Percentiles rank a stretch among this genome's conserved stretches.
phyloP scores from a whole-genome alignment of 1,284 basidiomycete species.

The Neolentinus lepideus region DNA sequence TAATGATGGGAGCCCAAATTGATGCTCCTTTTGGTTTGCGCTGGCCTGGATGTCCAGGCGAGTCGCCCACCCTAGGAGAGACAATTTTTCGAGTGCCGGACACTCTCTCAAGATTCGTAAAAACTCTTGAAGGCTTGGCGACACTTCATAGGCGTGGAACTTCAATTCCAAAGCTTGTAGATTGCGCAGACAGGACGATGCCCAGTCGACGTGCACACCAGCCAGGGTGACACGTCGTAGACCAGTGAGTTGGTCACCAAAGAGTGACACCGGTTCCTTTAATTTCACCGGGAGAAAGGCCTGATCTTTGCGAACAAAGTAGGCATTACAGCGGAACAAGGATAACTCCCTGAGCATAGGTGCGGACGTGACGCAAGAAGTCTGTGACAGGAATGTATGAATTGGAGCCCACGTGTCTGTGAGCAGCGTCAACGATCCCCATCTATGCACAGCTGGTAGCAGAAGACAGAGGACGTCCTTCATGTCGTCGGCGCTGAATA shows the following conservation, averaged over 20 bases:
- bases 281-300: conserved; percentile 34
- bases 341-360: conserved; percentile 32
- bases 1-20: neutral
- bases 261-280: conserved; percentile 31
- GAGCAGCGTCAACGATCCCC: conserved; percentile 38
- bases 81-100: conserved; percentile 29
- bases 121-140: conserved; percentile 40
- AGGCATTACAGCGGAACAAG: conserved; percentile 47
- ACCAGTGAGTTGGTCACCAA: conserved; percentile 26
- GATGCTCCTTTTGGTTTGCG: neutral
- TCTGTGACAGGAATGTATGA: conserved; percentile 37
- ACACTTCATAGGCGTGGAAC: conserved; percentile 44
- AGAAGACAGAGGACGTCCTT: conserved; percentile 33
- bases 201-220: conserved; percentile 50
- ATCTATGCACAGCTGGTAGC: conserved; percentile 33
- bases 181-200: conserved; percentile 25
- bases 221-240: conserved; percentile 36
- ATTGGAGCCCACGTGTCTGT: conserved; percentile 53
- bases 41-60: conserved; percentile 17
- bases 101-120: conserved; percentile 29
- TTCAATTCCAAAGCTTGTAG: conserved; percentile 41
- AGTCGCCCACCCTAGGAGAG: conserved; percentile 45
- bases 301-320: conserved; percentile 35
- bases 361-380: conserved; percentile 21
- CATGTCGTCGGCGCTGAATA: conserved; percentile 34